Base-by-base conservation (phyloP, 495 filamentous ascomycete species). In the Neurospora intermedia region DNA sequence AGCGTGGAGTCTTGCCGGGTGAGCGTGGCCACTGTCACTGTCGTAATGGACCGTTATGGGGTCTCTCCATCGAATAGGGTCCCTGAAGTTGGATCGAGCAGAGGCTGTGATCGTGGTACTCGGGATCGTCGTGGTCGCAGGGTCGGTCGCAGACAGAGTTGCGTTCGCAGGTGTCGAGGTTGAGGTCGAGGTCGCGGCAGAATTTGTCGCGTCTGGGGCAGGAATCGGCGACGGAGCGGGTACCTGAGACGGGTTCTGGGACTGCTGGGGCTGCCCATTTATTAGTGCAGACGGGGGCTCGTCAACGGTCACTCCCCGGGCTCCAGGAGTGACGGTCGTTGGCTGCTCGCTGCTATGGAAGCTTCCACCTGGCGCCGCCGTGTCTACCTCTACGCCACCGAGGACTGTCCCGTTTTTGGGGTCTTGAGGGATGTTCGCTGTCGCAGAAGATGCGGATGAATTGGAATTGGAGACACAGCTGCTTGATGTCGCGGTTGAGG, bases 1-100 rank as follows among this genome's bases (percentile, higher is more conserved):
- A 15, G 73, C 15, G 38, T 70, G 62, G 18, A 70, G 16, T 72
- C 75, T 77, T 45, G 70, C 75, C 41, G 73, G 75, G 41, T 77
- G 71, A 54, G 74, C 59, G 39, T 73, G 74, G 62, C 76, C 75
- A 35, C 46, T 62, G 54, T 62, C 72, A 71, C 71, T 69, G 66
- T 78, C 75, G 41, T 73, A 73, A 13, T 78, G 71, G 6, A 79
- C 74, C 20, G 73, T 74, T 43, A 77, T 75, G 69, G 76, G 77
- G 20, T 75, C 76, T 69, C 54, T 69, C 76, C 75, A 76, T 10
- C 76, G 73, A 39, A 76, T 71, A 31, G 62, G 43, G 23, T 74
- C 54, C 15, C 27, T 62, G 54, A 62, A 62, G 54, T 35, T 62
- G 54, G 54, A 9, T 31, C 54, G 13, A 62, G 54, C 54, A 62